These are phyloP conservation scores for peach (Prunus persica) DNA, from an alignment of 306 rosid genomes.

Conservation along the genomic window Prunus_persica_NCBIv2 NC_034009.1:1074001-1074500, in stretches of 20 bases:
- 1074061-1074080: background rate
- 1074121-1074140: background rate
- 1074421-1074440: conserved; percentile 26
- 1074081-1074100: background rate
- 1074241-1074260: too few relatives aligned
- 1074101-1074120: background rate
- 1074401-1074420: background rate
- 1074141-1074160: background rate
- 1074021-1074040: background rate
- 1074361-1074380: too few relatives aligned
- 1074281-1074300: too few relatives aligned
- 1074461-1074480: conserved; percentile 10
- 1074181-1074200: background rate
- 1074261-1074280: too few relatives aligned
- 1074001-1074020: background rate
- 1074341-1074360: too few relatives aligned
- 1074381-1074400: background rate
- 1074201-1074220: too few relatives aligned
- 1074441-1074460: conserved; percentile 25
- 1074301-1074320: too few relatives aligned
- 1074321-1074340: too few relatives aligned
- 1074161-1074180: background rate
- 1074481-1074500: conserved; percentile 27
- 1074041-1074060: background rate
- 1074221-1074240: too few relatives aligned